Evolutionary conservation across 495 filamentous ascomycete species (phyloP).

Genomic region (Podospora anserina): DNA sequence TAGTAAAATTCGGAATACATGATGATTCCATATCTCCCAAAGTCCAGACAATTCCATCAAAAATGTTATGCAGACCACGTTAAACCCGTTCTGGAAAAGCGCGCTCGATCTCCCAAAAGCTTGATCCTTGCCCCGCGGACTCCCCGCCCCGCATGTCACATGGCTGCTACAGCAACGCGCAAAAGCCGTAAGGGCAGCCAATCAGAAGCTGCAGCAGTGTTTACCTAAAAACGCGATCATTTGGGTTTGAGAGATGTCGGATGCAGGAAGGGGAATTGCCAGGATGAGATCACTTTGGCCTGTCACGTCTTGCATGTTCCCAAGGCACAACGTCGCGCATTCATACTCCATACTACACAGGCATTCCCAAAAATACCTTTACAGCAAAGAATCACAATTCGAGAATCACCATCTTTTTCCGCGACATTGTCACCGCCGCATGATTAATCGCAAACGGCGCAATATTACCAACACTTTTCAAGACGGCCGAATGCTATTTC

Average conservation of each 20-base stretch:
- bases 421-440: background rate
- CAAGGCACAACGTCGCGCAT: background rate
- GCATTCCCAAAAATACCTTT: background rate
- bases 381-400: background rate
- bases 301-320: background rate
- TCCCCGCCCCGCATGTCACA: background rate
- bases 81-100: background rate
- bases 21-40: background rate
- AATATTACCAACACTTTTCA: background rate
- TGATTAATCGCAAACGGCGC: background rate
- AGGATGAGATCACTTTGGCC: background rate
- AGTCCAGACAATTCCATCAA: background rate
- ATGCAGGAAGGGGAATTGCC: background rate
- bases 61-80: background rate
- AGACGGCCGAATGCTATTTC: background rate
- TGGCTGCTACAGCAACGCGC: slow-evolving; percentile 18
- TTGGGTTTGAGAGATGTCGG: background rate
- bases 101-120: background rate
- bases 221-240: slow-evolving; percentile 27
- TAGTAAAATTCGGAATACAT: background rate
- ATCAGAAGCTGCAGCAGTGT: slow-evolving; percentile 14
- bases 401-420: background rate
- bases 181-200: slow-evolving; percentile 9
- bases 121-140: background rate
- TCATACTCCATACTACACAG: background rate